Conservation (phyloP, 345 rosid species). For the Geranium brycei region DNA sequence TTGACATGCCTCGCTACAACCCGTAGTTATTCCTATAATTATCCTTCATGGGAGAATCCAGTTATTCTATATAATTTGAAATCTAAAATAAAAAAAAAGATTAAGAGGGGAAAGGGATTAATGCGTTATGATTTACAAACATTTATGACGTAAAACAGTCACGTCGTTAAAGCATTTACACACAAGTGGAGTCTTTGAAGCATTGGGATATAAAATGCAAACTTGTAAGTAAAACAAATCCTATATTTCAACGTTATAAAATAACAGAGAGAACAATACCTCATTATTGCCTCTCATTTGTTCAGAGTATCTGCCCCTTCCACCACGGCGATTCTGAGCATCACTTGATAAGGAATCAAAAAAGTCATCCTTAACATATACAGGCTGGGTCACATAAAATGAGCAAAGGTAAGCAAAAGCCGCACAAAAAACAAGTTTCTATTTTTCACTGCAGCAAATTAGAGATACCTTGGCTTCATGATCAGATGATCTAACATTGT, state of each 20-base stretch:
- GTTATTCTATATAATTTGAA: neutral
- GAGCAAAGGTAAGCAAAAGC: neutral
- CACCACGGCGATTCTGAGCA: conserved; percentile 9
- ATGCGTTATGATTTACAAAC: neutral
- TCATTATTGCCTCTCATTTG: conserved; percentile 17
- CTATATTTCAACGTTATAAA: too few species aligned
- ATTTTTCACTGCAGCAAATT: neutral
- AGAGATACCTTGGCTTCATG: conserved; percentile 11
- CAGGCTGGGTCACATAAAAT: conserved; percentile 15
- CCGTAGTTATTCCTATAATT: neutral
- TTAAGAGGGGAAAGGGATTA: neutral
- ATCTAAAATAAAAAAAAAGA: neutral
- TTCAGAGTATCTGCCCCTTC: conserved; percentile 14
- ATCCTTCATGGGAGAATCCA: neutral
- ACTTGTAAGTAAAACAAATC: neutral
- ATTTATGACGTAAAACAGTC: neutral
- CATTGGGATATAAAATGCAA: neutral
- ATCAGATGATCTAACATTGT: conserved; percentile 5
- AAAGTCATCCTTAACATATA: conserved; percentile 29
- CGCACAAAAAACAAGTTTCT: neutral
- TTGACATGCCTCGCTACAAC: neutral
- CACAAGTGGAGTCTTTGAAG: neutral
- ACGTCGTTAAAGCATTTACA: neutral
- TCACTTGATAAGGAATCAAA: conserved; percentile 25
- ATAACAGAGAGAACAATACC: conserved; percentile 8